Evolutionary conservation across 2,329 filamentous ascomycete genomes (phyloP), one percentile per base, ranked within the genome.

Genomic region (Cercospora sesami): DNA sequence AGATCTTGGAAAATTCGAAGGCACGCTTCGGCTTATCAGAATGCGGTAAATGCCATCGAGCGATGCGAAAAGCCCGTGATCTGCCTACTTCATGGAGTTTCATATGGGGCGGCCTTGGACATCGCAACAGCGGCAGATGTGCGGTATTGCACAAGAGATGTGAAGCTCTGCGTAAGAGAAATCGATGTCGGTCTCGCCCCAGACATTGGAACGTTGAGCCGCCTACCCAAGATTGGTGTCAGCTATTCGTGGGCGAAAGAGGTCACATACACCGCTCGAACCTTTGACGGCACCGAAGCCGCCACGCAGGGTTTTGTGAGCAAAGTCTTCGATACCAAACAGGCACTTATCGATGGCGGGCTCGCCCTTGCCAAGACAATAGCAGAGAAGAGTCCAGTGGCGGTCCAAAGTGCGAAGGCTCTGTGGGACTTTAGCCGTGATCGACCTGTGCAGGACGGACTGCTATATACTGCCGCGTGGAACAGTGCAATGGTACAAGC

Each of bases 21-120:
- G 31, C 86, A 91, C 78, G 88, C 97, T 64, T 79, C 84, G 68
- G 88, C 91, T 70, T 96, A 97, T 78, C 94, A 98, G 79, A 85
- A 86, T 61, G 91, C 89, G 75, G 89, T 98, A 69, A 85, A 85
- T 2, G 85, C 88, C 7, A 82, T 96, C 63, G 94, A 97, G 78
- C 88, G 86, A 72, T 97, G 94, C 80, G 91, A 94, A 80, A 97
- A 97, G 81, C 89, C 92, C 69, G 91, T 96, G 33, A 90, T 97
- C 65, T 89, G 87, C 63, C 88, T 92, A 26, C 80, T 96, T 70
- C 92, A 96, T 74, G 93, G 90, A 42, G 87, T 93, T 72, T 86
- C 89, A 3, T 88, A 92, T 73, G 92, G 93, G 12, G 84, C 95
- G 8, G 91, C 89, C 18, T 90, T 96, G 69, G 92, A 96, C 77